Percentiles rank a stretch among this genome's conserved stretches.
phyloP scores from a whole-genome alignment of 257 asterid species.

The Nyctanthes arbortristis region DNA sequence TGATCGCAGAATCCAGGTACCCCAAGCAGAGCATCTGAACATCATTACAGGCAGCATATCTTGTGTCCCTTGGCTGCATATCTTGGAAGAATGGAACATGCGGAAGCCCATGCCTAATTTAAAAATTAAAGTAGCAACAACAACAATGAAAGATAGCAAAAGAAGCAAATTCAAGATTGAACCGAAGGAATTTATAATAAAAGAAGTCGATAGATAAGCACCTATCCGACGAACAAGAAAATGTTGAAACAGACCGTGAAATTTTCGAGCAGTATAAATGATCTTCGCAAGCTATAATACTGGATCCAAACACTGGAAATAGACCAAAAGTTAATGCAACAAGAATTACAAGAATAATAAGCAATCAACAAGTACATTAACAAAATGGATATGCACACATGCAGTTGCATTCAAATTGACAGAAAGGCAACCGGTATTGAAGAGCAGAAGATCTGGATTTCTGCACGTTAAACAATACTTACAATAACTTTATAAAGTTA shows the following conservation, averaged over 20 bases:
- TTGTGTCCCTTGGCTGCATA: too few species aligned
- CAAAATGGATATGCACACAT: not conserved
- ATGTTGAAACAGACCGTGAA: not conserved
- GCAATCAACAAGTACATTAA: not conserved
- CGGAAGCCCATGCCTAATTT: not conserved
- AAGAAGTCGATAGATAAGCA: not conserved
- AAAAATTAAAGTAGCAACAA: too few species aligned
- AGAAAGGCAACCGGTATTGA: not conserved
- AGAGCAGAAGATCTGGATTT: not conserved
- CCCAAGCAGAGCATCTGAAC: too few species aligned
- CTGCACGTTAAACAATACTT: not conserved
- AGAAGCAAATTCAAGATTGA: not conserved
- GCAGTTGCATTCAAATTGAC: not conserved
- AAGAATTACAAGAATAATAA: not conserved
- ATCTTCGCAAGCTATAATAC: not conserved
- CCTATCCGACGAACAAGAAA: not conserved
- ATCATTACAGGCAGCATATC: too few species aligned
- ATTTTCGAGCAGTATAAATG: too few species aligned
- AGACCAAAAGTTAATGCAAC: not conserved
- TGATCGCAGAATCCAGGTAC: too few species aligned
- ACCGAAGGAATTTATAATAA: not conserved
- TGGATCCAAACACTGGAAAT: not conserved
- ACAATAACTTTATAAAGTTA: not conserved
- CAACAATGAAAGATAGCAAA: too few species aligned
- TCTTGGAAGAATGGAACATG: not conserved